Evolutionary conservation across 345 rosid genomes (phyloP).

Genomic region (Corymbia maculata): DNA sequence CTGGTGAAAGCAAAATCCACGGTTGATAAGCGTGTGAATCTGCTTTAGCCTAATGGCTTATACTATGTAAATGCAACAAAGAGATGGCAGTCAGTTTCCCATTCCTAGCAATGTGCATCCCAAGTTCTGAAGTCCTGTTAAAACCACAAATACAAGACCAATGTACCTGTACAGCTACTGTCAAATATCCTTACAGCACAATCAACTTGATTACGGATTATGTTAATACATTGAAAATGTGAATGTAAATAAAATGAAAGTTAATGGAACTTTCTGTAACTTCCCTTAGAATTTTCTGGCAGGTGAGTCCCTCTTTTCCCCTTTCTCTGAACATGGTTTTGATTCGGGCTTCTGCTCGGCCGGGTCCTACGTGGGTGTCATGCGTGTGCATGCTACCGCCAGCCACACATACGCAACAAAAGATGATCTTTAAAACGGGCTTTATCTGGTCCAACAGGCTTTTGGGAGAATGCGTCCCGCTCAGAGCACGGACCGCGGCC

Average conservation of each 20-base stretch:
- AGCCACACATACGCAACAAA: not conserved
- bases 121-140: not conserved
- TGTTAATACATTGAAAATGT: not conserved
- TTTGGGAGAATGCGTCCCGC: not conserved
- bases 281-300: not conserved
- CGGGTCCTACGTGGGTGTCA: not conserved
- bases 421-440: not conserved
- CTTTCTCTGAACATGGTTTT: not conserved
- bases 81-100: not conserved
- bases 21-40: not conserved
- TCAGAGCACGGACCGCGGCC: not conserved
- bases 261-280: not conserved
- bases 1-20: not conserved
- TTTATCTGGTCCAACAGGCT: not conserved
- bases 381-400: not conserved
- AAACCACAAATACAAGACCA: not conserved
- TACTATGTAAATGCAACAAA: not conserved
- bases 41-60: not conserved
- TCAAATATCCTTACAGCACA: not conserved
- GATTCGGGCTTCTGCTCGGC: not conserved
- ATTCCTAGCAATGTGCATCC: not conserved
- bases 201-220: not conserved
- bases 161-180: not conserved
- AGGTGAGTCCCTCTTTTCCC: not conserved
- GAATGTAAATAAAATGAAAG: not conserved